phyloP scores from a whole-genome alignment of 2,329 filamentous ascomycete genomes.

The Aotearoamyces nothofagi region DNA sequence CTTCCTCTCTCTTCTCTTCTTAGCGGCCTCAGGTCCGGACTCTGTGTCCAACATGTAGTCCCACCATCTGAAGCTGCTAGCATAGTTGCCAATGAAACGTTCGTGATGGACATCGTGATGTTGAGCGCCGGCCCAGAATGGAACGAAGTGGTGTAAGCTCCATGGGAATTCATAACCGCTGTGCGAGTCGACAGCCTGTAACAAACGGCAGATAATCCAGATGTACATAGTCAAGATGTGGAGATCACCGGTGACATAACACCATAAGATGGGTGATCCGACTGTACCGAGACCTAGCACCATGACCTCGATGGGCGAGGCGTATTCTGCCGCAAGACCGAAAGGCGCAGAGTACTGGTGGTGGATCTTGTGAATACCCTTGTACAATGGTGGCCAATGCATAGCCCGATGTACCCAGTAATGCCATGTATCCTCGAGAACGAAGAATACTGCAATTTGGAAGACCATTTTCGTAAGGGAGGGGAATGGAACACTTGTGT shows the following conservation, averaged over 20 bases:
- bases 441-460: conserved; percentile 88
- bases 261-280: conserved; percentile 69
- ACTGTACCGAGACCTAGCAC: conserved; percentile 80
- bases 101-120: conserved; percentile 98
- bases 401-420: conserved; percentile 91
- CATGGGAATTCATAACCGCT: conserved; percentile 98
- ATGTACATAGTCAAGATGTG: conserved; percentile 96
- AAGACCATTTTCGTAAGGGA: conserved; percentile 70
- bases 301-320: conserved; percentile 94
- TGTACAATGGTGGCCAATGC: conserved; percentile 93
- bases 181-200: conserved; percentile 96
- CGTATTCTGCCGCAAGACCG: conserved; percentile 91
- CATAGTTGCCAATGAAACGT: conserved; percentile 96
- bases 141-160: conserved; percentile 87
- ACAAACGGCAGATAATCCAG: conserved; percentile 85
- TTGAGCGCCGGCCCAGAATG: conserved; percentile 94
- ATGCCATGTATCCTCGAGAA: conserved; percentile 94
- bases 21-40: conserved; percentile 73
- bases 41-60: conserved; percentile 90
- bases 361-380: conserved; percentile 95
- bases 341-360: conserved; percentile 98
- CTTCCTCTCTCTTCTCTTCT: conserved; percentile 70
- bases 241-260: conserved; percentile 67
- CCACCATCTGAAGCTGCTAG: conserved; percentile 99
- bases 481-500: conserved; percentile 82